Base-by-base conservation (phyloP, 2,329 filamentous ascomycete genomes). In the Cadophora sp. region DNA sequence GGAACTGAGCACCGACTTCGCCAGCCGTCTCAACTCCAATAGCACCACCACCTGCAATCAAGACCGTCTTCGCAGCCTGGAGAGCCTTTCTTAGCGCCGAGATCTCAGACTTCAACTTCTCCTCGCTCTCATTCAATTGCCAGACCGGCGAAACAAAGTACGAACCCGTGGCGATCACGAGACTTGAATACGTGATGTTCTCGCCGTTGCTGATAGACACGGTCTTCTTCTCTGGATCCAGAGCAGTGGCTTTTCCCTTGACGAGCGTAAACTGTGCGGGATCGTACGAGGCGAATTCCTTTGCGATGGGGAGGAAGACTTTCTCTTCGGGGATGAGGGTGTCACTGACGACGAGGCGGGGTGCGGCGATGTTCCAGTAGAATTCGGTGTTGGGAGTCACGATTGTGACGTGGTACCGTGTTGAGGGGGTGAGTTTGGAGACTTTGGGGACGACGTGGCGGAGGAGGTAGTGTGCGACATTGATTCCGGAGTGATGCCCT, bases 81-180 rank as follows among this genome's bases (percentile, higher is more conserved):
- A 74, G 62, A 2, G 46, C 84, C 65, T 80, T 73, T 53, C 80
- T 77, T 0, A 81, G 79, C 1, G 51, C 51, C 14, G 58, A 22
- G 26, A 68, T 62, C 19, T 56, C 37, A 14, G 37, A 26, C 22
- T 65, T 63, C n/a, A 67, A 68, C 9, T 51, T 22, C 48, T 80
- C 77, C 0, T 81, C 80, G 4, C 79, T 79, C 11, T 76, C 80
- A 24, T 84, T 71, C 27, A 76, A 75, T 76, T 86, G 86, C 79
- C 83, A 87, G 1, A 73, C 64, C 7, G 64, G 85, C 81, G 79
- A 84, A 79, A 68, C 74, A 75, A 19, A 80, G 79, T 24, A 73
- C 75, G 63, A 76, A 9, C 86, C 86, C 1, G 86, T 88, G 8
- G 86, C 85, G 37, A 89, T 78, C 68, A 89, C 73, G 34, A 88